Conservation (phyloP, 805 yeast genomes). For the Candida silvatica region DNA sequence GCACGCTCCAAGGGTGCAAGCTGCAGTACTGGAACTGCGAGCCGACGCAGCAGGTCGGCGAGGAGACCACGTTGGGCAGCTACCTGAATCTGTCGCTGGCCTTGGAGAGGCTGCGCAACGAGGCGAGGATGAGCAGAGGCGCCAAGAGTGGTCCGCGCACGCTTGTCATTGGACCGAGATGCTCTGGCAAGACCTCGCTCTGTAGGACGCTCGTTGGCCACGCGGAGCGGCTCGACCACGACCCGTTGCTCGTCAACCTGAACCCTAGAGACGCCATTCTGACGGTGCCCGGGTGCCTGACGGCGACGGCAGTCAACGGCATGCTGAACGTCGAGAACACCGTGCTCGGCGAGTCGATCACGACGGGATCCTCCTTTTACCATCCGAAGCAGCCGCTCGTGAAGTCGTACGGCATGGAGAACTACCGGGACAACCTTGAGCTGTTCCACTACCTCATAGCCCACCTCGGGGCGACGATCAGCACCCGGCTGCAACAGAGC, state of each 20-base stretch:
- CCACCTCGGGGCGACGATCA: constrained; percentile 29
- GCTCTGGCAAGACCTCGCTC: constrained; percentile 74
- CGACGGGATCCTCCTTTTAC: constrained; percentile 66
- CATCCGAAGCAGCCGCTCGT: constrained; percentile 90
- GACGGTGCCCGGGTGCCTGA: constrained; percentile 68
- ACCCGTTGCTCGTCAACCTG: constrained; percentile 69
- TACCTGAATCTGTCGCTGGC: constrained; percentile 69
- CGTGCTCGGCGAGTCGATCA: constrained; percentile 69
- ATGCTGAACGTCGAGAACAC: constrained; percentile 63
- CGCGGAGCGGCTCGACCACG: constrained; percentile 58
- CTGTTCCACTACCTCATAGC: constrained; percentile 37
- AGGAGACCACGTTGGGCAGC: constrained; percentile 58
- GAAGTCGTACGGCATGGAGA: constrained; percentile 67
- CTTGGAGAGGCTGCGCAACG: constrained; percentile 46
- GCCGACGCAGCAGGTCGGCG: constrained; percentile 47
- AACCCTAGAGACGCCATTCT: constrained; percentile 54
- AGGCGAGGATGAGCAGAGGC: too few relatives aligned
- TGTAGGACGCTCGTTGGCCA: constrained; percentile 65
- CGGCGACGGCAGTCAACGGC: constrained; percentile 81
- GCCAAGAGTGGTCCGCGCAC: constrained; percentile 39
- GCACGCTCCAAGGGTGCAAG: constrained; percentile 58
- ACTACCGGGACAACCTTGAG: constrained; percentile 45
- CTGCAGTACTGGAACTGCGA: constrained; percentile 41
- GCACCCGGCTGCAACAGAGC: constrained; percentile 44
- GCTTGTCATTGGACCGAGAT: constrained; percentile 62